Evolutionary conservation across 495 filamentous ascomycete species (phyloP), one percentile per base, ranked within the genome.

Genomic region (Penicillium pancosmium): DNA sequence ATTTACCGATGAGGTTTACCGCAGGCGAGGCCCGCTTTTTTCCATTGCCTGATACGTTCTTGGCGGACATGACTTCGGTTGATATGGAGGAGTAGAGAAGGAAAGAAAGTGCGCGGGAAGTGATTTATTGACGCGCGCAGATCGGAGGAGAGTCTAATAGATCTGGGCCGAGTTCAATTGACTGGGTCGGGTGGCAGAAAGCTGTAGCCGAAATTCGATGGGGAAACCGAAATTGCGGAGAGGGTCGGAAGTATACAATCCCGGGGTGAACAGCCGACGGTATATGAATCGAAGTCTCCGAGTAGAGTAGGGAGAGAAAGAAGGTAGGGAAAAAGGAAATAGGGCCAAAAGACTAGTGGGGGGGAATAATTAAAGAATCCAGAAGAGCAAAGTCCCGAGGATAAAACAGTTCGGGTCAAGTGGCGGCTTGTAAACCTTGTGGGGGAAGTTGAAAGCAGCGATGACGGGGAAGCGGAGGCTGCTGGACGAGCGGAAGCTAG

Each of bases 1-100:
- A 38, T 55, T 54, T 83, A 96, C 93, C 93, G 70, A 98, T 96
- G 58, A 98, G 74, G 72, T 98, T 97, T 13, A 91, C 93, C 33
- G 94, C 92, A 58, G 88, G 88, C 35, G 92, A 91, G 40, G 93
- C 82, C 66, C 88, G 87, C 81, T 90, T 86, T 74, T 88, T 92
- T 73, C 87, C 85, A 70, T 89, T 84, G 50, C 80, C 78, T 66
- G 82, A 81, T 33, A 71, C 75, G 61, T 63, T 82, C 65, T 86
- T 88, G 46, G 86, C 83, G 56, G 87, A 86, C 88, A 91, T 91
- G 61, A 27, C 74, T 67, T 55, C 25, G 46, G 55, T 59, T 63
- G 53, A 55, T 50, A 38, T 64, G 62, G 53, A 49, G 36, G 31
- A 52, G 47, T 21, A 46, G 49, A 51, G 7, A 41, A 51, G 21